These are phyloP conservation scores for Dactylellina leptospora DNA, from an alignment of 2,329 filamentous ascomycete genomes.

Conservation along the genomic window DNA sequence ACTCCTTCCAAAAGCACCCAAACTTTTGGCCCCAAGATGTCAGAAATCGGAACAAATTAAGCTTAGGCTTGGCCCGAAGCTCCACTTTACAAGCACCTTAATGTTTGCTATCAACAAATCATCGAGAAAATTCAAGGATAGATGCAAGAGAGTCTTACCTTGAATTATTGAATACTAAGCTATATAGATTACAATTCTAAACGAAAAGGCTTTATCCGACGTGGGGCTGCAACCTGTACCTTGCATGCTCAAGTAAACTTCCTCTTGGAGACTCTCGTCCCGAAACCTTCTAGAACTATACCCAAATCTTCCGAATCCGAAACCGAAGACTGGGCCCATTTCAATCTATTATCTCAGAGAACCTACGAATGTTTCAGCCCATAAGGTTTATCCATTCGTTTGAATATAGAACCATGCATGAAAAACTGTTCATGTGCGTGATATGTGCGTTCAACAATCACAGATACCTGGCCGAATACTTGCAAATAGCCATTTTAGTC, in stretches of 20 bases:
- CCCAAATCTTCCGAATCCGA: conserved; percentile 8
- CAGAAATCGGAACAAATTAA: conserved; percentile 5
- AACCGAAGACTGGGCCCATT: neutral
- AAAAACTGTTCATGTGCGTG: too few relatives aligned
- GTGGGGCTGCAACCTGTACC: too few relatives aligned
- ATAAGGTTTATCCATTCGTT: too few relatives aligned
- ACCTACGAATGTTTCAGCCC: too few relatives aligned
- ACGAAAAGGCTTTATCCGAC: too few relatives aligned
- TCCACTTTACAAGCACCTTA: neutral
- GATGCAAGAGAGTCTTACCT: too few relatives aligned
- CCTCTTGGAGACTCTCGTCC: neutral
- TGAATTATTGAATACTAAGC: too few relatives aligned
- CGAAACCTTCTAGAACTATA: conserved; percentile 8
- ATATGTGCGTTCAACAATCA: conserved; percentile 10
- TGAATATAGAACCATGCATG: too few relatives aligned
- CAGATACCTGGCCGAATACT: neutral
- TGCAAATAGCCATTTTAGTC: neutral
- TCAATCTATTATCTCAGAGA: conserved; percentile 8
- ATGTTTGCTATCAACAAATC: conserved; percentile 21
- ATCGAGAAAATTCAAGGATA: too few relatives aligned
- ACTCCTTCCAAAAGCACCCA: neutral
- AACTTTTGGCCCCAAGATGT: neutral
- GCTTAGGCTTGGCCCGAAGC: conserved; percentile 2
- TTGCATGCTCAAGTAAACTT: conserved; percentile 3
- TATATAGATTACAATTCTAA: neutral